Evolutionary conservation across 129 eudicot genomes (phyloP).

Genomic region (Flaveria linearis): DNA sequence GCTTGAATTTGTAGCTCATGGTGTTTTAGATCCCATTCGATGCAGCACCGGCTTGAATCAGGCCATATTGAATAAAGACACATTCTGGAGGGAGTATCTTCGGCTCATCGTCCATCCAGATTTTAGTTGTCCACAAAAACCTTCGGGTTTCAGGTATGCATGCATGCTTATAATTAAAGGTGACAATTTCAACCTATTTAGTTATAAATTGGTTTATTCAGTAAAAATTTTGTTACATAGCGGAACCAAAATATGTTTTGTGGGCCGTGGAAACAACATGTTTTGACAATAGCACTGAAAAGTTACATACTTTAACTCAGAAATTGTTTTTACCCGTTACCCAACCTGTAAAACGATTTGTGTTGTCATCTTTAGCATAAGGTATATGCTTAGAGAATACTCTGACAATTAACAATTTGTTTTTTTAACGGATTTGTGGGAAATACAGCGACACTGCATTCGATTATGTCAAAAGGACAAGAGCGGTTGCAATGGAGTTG

Average conservation of each 20-base stretch:
- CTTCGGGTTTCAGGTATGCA: constrained; percentile 32
- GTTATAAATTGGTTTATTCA: neutral
- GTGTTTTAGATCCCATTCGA: constrained; percentile 34
- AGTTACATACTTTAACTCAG: too few species aligned
- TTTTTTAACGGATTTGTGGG: too few species aligned
- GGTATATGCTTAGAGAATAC: neutral
- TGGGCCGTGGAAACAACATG: neutral
- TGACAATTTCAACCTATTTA: neutral
- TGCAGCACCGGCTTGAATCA: constrained; percentile 24
- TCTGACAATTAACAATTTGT: too few species aligned
- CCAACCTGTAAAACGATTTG: too few species aligned
- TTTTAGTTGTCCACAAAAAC: constrained; percentile 38
- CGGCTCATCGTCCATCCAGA: constrained; percentile 36
- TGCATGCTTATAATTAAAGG: neutral
- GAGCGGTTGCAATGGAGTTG: constrained; percentile 32
- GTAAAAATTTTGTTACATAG: too few species aligned
- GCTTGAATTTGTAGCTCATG: constrained; percentile 30
- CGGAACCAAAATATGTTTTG: neutral
- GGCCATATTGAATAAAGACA: constrained; percentile 9
- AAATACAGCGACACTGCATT: constrained; percentile 29
- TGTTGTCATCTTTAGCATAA: neutral
- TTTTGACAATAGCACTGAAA: too few species aligned
- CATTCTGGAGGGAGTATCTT: constrained; percentile 43
- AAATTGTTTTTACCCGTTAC: too few species aligned
- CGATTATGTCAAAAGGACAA: constrained; percentile 27